Conservation (phyloP, 2,329 filamentous ascomycete species). For the Dactylellina haptotyla region DNA sequence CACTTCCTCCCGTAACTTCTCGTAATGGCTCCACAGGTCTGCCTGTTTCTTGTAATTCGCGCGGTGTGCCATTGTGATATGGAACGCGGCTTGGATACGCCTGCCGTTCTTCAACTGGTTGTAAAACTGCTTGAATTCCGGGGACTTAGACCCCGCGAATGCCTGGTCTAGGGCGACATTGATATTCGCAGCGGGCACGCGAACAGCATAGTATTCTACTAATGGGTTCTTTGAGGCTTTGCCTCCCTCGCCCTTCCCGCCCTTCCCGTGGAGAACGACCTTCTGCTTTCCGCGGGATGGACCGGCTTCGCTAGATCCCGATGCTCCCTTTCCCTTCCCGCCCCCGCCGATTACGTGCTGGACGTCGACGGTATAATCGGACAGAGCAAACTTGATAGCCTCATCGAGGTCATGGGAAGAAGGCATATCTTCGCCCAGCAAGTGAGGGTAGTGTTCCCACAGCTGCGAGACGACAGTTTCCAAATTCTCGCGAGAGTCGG, state of each 20-base stretch:
- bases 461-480: slow-evolving; percentile 79
- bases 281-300: slow-evolving; percentile 24
- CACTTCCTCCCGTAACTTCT: slow-evolving; percentile 66
- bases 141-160: slow-evolving; percentile 70
- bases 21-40: slow-evolving; percentile 80
- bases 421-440: slow-evolving; percentile 75
- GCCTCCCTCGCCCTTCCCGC: slow-evolving; percentile 58
- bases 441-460: slow-evolving; percentile 78
- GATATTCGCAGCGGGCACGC: slow-evolving; percentile 67
- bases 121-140: slow-evolving; percentile 74
- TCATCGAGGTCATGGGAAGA: slow-evolving; percentile 77
- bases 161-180: slow-evolving; percentile 72
- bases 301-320: slow-evolving; percentile 61
- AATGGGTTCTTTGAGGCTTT: slow-evolving; percentile 65
- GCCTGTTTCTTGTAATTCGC: slow-evolving; percentile 70
- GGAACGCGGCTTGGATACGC: slow-evolving; percentile 85
- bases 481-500: slow-evolving; percentile 83
- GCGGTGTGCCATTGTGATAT: slow-evolving; percentile 92
- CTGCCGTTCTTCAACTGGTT: slow-evolving; percentile 76
- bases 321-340: slow-evolving; percentile 64
- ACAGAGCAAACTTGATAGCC: slow-evolving; percentile 78
- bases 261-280: slow-evolving; percentile 53
- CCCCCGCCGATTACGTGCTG: slow-evolving; percentile 77
- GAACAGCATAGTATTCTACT: slow-evolving; percentile 74
- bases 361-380: slow-evolving; percentile 79